These are phyloP conservation scores for Pichia thaimueangensis DNA, from an alignment of 805 yeast species.

Conservation along the genomic window DNA sequence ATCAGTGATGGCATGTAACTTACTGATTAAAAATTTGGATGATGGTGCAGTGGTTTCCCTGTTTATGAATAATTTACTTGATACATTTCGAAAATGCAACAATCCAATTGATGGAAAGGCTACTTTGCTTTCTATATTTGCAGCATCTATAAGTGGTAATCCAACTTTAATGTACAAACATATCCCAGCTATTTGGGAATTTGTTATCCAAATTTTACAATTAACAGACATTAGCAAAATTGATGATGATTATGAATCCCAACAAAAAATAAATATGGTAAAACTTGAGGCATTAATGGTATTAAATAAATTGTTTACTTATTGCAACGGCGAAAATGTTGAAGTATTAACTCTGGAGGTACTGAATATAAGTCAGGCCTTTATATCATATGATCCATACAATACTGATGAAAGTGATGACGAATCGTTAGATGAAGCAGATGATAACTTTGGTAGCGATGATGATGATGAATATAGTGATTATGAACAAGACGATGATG, in stretches of 20 bases:
- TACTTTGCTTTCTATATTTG: constrained; percentile 1
- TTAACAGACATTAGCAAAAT: constrained; percentile 20
- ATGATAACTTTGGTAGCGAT: constrained; percentile 27
- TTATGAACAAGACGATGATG: constrained; percentile 35
- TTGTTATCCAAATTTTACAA: constrained; percentile 13
- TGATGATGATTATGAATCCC: constrained; percentile 30
- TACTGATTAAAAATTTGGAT: constrained; percentile 25
- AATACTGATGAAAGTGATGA: constrained; percentile 29
- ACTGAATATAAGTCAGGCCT: constrained; percentile 26
- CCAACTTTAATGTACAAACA: constrained; percentile 19
- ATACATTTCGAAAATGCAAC: background rate
- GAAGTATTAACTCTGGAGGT: constrained; percentile 25
- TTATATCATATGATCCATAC: constrained; percentile 44
- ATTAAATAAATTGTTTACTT: constrained; percentile 35
- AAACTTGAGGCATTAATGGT: constrained; percentile 45
- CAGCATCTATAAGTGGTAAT: constrained; percentile 25
- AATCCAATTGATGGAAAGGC: constrained; percentile 4
- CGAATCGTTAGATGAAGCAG: constrained; percentile 20
- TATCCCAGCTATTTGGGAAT: constrained; percentile 11
- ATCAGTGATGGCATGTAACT: constrained; percentile 35
- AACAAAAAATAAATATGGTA: constrained; percentile 28
- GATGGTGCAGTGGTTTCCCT: background rate
- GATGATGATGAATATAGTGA: constrained; percentile 34
- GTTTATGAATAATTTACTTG: background rate
- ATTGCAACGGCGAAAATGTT: constrained; percentile 30